phyloP scores from a whole-genome alignment of 179 eudicot genomes.

The Corrigiola litoralis region DNA sequence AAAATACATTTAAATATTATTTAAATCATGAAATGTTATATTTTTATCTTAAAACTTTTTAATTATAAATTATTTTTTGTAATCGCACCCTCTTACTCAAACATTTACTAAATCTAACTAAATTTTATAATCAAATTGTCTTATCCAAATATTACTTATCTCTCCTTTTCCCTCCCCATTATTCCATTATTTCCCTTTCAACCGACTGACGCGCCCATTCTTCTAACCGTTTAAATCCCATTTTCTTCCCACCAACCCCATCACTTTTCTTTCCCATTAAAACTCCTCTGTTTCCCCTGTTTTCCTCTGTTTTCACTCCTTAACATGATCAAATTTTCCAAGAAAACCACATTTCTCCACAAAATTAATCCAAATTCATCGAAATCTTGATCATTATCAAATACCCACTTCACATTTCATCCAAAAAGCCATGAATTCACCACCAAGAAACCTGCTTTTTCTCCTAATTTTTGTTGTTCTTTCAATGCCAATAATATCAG shows the following conservation, averaged over 20 bases:
- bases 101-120: too few species aligned
- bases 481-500: neutral
- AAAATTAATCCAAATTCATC: conserved; percentile 6
- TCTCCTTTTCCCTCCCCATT: neutral
- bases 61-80: too few species aligned
- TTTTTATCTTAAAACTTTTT: too few species aligned
- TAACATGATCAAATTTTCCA: conserved; percentile 10
- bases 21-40: too few species aligned
- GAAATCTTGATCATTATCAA: conserved; percentile 10
- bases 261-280: neutral
- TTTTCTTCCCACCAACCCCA: neutral
- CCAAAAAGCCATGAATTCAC: conserved; percentile 18
- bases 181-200: neutral
- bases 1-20: too few species aligned
- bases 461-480: conserved; percentile 15
- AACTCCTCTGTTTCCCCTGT: conserved; percentile 14
- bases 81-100: too few species aligned
- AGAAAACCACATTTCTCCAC: conserved; percentile 9
- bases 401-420: neutral
- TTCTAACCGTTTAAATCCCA: conserved; percentile 57
- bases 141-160: neutral
- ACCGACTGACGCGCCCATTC: conserved; percentile 48
- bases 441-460: conserved; percentile 38
- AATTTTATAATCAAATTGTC: too few species aligned
- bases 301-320: conserved; percentile 7